Base-by-base conservation (phyloP, 768 basidiomycete genomes). In the Tephrocybe sp. region DNA sequence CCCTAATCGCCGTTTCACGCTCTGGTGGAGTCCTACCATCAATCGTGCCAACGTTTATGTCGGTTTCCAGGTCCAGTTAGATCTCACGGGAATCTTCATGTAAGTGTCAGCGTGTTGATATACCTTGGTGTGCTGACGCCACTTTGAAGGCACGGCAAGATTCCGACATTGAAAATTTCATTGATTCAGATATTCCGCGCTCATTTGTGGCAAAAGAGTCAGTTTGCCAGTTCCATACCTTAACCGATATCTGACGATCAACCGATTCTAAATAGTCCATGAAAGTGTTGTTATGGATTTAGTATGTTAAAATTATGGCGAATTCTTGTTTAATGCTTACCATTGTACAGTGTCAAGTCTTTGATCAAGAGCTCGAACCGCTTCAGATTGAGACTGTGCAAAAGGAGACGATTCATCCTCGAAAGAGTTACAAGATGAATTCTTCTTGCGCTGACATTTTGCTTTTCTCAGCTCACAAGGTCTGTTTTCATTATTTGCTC, bases 401-500 rank as follows among this genome's bases (percentile, higher is more conserved):
- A 69, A 99, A 99, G 70, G 97, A 99, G 70, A 98, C 97, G 0
- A 99, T 99, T 53, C 97, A 97, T 68, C 96, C 96, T 60, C 90
- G 96, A 72, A 98, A 98, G 79, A 97, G 93, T 77, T 99, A 99
- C 83, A 99, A 99, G 83, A 98, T 99, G 97, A 99, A 99, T 73
- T 97, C 94, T 7, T 96, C 94, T n/a, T 98, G 96, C 57, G 96
- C 96, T 44, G 97, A 99, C 63, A 96, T 99, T 63, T 77, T 99
- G 16, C 77, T 99, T 43, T 98, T 99, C 82, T 97, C 94, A 11
- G 89, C 91, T 1, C 90, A 92, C 69, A 93, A 92, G 76, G 82
- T 80, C 55, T 8, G 67, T 49, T 18, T 9, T 15, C 19, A 15
- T 4, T 32, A 27, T 47, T 49, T 13, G 36, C 31, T 48, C 44